Evolutionary conservation across 2,329 filamentous ascomycete species (phyloP).

Genomic region (Cladophialophora chaetospira): DNA sequence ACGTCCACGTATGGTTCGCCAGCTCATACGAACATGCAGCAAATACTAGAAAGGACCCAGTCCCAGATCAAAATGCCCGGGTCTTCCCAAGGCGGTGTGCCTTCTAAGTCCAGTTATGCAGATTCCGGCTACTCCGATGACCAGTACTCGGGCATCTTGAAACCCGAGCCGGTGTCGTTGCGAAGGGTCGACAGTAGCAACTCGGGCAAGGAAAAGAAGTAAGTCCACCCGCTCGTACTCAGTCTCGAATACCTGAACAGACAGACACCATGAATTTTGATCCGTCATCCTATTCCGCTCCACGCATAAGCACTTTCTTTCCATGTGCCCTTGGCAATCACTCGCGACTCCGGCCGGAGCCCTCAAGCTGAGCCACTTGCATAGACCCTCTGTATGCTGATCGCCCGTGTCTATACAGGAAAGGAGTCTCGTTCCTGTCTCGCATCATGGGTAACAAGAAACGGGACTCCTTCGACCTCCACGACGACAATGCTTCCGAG

Average conservation of each 20-base stretch:
- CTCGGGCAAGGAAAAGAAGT: conserved; percentile 66
- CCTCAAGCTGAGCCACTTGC: background rate
- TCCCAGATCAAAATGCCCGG: conserved; percentile 55
- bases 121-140: conserved; percentile 43
- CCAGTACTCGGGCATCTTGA: conserved; percentile 36
- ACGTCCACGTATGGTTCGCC: background rate
- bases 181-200: conserved; percentile 39
- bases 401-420: conserved; percentile 55
- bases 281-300: background rate
- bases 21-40: conserved; percentile 42
- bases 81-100: conserved; percentile 47
- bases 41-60: conserved; percentile 68
- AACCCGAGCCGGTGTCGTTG: conserved; percentile 34
- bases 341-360: background rate
- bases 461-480: conserved; percentile 57
- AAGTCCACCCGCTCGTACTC: conserved; percentile 38
- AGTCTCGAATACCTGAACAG: background rate
- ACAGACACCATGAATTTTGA: conserved; percentile 1
- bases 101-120: conserved; percentile 38
- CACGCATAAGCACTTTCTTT: conserved; percentile 12
- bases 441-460: conserved; percentile 78
- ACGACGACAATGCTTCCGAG: conserved; percentile 66
- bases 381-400: conserved; percentile 5
- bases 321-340: conserved; percentile 7
- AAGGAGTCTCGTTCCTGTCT: conserved; percentile 86